phyloP scores from a whole-genome alignment of 1,284 basidiomycete species.

The Pterula multifida region DNA sequence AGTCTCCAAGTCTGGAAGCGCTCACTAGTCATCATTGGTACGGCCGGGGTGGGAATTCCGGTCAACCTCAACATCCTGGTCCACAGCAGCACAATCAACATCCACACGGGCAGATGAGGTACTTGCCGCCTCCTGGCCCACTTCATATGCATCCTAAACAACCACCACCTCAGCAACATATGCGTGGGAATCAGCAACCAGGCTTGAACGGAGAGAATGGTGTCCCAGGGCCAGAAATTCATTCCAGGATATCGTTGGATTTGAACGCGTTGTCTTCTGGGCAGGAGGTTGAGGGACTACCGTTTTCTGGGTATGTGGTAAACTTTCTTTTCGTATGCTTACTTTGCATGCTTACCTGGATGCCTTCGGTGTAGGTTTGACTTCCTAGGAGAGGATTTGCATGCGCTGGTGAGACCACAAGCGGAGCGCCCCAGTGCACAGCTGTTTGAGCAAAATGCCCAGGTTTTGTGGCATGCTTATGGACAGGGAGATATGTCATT shows the following conservation, averaged over 20 bases:
- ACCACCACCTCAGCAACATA: not conserved
- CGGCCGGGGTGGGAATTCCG: not conserved
- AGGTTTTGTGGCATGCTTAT: constrained; percentile 10
- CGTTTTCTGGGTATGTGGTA: constrained; percentile 11
- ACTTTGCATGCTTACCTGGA: not conserved
- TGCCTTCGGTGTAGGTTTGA: not conserved
- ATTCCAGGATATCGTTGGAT: constrained; percentile 10
- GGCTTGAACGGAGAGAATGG: not conserved
- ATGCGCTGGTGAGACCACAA: constrained; percentile 7
- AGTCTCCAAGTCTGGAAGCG: not conserved
- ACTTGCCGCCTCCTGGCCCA: not conserved
- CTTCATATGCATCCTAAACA: not conserved
- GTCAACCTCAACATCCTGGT: not conserved
- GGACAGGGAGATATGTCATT: not conserved
- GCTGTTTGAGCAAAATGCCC: constrained; percentile 11
- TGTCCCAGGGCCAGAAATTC: not conserved
- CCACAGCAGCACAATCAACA: not conserved
- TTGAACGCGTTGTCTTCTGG: constrained; percentile 8
- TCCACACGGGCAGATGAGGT: not conserved
- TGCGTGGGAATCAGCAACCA: not conserved
- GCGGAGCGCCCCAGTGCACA: constrained; percentile 7
- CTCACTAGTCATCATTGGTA: not conserved
- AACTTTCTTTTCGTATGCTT: not conserved
- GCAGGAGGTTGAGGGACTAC: constrained; percentile 9
- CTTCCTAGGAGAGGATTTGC: constrained; percentile 12